phyloP scores from a whole-genome alignment of 2,329 filamentous ascomycete genomes.

The Ophiobolus disseminans region DNA sequence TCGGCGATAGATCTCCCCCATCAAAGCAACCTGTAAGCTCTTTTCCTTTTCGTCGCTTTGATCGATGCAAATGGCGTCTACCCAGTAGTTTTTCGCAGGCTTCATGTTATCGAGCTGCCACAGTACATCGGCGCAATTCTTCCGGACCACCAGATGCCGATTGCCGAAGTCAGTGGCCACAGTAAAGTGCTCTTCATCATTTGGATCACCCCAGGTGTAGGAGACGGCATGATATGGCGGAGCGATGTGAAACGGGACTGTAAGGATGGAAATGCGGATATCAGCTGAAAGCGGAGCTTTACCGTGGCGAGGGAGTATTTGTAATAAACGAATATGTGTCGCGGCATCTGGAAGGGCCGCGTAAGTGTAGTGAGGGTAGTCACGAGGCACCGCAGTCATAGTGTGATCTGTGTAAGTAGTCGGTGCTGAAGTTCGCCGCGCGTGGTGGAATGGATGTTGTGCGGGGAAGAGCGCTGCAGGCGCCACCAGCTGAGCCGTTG shows the following conservation, averaged over 20 bases:
- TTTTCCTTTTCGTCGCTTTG: background rate
- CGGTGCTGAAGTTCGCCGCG: no score
- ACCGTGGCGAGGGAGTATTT: background rate
- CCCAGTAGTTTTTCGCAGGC: background rate
- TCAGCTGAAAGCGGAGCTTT: background rate
- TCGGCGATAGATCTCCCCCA: background rate
- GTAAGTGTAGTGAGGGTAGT: no score
- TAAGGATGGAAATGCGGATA: background rate
- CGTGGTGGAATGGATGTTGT: no score
- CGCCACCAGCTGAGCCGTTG: no score
- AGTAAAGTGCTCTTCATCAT: background rate
- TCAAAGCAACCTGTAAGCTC: background rate
- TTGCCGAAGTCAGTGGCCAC: background rate
- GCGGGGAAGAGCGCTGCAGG: no score
- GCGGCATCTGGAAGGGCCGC: background rate
- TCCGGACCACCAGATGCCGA: background rate
- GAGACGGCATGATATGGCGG: background rate
- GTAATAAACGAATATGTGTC: background rate
- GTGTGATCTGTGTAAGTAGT: no score
- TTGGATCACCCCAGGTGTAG: background rate
- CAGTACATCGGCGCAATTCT: background rate
- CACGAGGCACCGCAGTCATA: no score
- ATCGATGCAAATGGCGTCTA: background rate
- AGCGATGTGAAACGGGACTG: background rate
- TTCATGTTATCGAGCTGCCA: background rate